Percentiles rank a stretch among this genome's conserved stretches.
Conservation (phyloP, 2,329 filamentous ascomycete genomes). For the Ophiostoma perfectum region DNA sequence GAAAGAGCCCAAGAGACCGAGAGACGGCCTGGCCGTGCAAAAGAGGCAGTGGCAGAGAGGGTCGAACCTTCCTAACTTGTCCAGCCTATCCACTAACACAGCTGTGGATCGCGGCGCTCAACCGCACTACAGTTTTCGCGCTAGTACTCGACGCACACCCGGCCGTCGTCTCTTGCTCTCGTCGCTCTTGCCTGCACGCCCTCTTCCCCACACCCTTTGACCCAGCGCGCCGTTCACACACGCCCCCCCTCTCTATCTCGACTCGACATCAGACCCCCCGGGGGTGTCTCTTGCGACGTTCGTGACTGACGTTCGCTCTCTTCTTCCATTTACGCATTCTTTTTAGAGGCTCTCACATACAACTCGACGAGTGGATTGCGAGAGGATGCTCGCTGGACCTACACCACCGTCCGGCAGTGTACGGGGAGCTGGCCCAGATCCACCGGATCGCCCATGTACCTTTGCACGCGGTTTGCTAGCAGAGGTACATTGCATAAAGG, state of each 20-base stretch:
- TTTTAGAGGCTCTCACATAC: slow-evolving; percentile 19
- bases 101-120: not conserved
- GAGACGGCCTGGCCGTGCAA: not conserved
- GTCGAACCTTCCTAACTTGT: slow-evolving; percentile 13
- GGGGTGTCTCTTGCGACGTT: not conserved
- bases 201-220: not conserved
- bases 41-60: not conserved
- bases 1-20: not conserved
- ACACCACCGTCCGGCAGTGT: not conserved
- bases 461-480: not conserved
- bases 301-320: slow-evolving; percentile 7
- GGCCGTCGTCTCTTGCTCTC: too few relatives aligned
- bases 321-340: slow-evolving; percentile 15
- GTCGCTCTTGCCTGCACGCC: not conserved
- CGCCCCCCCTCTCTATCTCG: slow-evolving; percentile 9
- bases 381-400: slow-evolving; percentile 5
- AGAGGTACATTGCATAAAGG: not conserved
- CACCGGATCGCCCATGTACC: slow-evolving; percentile 3
- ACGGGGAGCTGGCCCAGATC: slow-evolving; percentile 3
- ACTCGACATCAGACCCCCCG: not conserved
- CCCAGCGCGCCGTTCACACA: slow-evolving; percentile 5
- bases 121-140: not conserved
- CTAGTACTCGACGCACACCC: not conserved
- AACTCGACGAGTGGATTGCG: not conserved
- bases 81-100: slow-evolving; percentile 13